Base-by-base conservation (phyloP, 352 stramenopile genomes). In the Phytophthora foliorum region DNA sequence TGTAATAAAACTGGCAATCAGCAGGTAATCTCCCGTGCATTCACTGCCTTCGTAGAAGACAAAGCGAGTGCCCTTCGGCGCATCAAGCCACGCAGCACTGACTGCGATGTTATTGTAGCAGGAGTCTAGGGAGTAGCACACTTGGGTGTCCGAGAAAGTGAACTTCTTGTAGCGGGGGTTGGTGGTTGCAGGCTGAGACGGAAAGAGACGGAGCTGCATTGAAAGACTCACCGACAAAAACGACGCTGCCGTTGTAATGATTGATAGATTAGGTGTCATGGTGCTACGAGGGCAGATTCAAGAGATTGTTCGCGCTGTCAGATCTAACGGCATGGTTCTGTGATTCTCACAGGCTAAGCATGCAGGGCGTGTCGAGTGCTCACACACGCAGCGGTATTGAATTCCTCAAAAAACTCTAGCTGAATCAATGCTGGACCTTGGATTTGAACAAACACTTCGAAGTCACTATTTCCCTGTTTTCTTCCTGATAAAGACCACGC, bases 81-180 rank as follows among this genome's bases (percentile, higher is more conserved):
- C 45, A 44, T 34, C 34, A n/a, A 39, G 7, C 62, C 62, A 65
- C 14, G 36, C 44, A 49, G 38, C 45, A 32, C 29, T 24, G 21
- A 61, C 62, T 11, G 62, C 54, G 13, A 70, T 27, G 17, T 70
- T 70, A 14, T 53, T 49, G 54, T 59, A 70, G 54, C 62, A 70
- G 19, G 45, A 59, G 38, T 70, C 54, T 13, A 70, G 45, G 14
- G 54, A 59, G 44, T 70, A 70, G 21, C 55, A 70, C 5, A 69
- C 54, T 32, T 69, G 54, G 32, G 45, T 24, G 3, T 29, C 54
- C 6, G 62, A 64, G 14, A 70, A 59, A 7, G 36, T 58, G 21
- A 65, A 59, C 22, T 64, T 59, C 22, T 70, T 70, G 48, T 59
- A 65, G 46, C 45, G 53, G 14, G 9, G 53, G 13, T 53, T 8